phyloP scores from a whole-genome alignment of 2,329 filamentous ascomycete species.

The Rutstroemia sydowiana region DNA sequence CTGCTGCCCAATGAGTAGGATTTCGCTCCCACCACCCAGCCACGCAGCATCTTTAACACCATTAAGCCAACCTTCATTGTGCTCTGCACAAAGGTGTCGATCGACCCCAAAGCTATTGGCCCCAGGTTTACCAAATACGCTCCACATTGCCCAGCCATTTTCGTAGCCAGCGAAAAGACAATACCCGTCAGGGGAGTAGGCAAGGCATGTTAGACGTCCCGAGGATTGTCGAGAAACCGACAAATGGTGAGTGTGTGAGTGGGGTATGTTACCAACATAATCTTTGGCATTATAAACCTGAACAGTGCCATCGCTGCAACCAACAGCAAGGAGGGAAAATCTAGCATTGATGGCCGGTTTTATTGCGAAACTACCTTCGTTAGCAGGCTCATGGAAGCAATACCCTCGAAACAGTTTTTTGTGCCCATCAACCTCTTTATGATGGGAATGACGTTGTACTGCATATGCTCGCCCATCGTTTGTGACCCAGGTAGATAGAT shows the following conservation, averaged over 20 bases:
- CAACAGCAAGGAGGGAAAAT: constrained; percentile 88
- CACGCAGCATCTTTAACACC: constrained; percentile 74
- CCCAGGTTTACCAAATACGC: constrained; percentile 87
- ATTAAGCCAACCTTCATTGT: constrained; percentile 77
- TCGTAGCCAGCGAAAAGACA: constrained; percentile 92
- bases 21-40: constrained; percentile 81
- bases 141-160: constrained; percentile 92
- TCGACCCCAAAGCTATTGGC: constrained; percentile 77
- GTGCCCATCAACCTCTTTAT: constrained; percentile 36
- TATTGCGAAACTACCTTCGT: constrained; percentile 52
- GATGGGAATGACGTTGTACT: constrained; percentile 62
- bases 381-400: constrained; percentile 74
- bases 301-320: constrained; percentile 70
- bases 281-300: constrained; percentile 89
- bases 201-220: constrained; percentile 66
- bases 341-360: constrained; percentile 84
- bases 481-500: constrained; percentile 86
- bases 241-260: constrained; percentile 70
- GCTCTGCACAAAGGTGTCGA: constrained; percentile 51
- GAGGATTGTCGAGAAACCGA: constrained; percentile 61
- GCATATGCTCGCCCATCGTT: constrained; percentile 83
- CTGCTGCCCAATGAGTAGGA: constrained; percentile 63
- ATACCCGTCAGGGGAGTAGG: constrained; percentile 92
- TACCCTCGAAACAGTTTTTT: constrained; percentile 75
- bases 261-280: constrained; percentile 84